Conservation (phyloP, 1,139 yeast genomes). For the Protomyces inouyei region DNA sequence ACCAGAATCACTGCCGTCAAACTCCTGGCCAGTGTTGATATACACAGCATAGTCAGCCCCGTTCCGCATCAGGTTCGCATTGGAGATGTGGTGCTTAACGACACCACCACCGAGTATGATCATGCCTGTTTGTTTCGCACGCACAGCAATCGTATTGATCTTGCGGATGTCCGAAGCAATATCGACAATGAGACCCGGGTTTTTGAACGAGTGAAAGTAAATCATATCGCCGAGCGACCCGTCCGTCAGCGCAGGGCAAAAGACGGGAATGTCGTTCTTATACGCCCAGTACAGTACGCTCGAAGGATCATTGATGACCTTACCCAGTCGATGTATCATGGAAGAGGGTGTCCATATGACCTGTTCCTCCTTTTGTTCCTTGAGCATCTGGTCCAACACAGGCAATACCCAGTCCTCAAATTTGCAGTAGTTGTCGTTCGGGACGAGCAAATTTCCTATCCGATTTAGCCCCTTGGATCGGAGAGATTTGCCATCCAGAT, state of each 20-base stretch:
- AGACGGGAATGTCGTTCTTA: constrained; percentile 89
- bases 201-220: constrained; percentile 94
- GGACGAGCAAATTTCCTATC: constrained; percentile 92
- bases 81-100: constrained; percentile 93
- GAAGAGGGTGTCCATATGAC: constrained; percentile 87
- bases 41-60: constrained; percentile 98
- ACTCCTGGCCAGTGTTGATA: constrained; percentile 97
- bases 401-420: constrained; percentile 99
- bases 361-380: constrained; percentile 77
- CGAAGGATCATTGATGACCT: constrained; percentile 86
- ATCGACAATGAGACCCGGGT: constrained; percentile 86
- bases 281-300: constrained; percentile 98
- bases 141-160: constrained; percentile 91
- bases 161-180: constrained; percentile 88
- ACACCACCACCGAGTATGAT: constrained; percentile 93
- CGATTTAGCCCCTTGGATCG: constrained; percentile 96
- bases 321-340: constrained; percentile 86
- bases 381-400: constrained; percentile 73
- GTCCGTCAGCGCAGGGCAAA: constrained; percentile 96
- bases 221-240: constrained; percentile 99
- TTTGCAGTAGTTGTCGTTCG: constrained; percentile 93
- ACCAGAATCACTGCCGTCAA: constrained; percentile 98
- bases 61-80: constrained; percentile 97
- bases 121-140: constrained; percentile 95
- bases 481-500: constrained; percentile 69